Conservation (phyloP, 257 asterid genomes). For the Nemophila menziesii region DNA sequence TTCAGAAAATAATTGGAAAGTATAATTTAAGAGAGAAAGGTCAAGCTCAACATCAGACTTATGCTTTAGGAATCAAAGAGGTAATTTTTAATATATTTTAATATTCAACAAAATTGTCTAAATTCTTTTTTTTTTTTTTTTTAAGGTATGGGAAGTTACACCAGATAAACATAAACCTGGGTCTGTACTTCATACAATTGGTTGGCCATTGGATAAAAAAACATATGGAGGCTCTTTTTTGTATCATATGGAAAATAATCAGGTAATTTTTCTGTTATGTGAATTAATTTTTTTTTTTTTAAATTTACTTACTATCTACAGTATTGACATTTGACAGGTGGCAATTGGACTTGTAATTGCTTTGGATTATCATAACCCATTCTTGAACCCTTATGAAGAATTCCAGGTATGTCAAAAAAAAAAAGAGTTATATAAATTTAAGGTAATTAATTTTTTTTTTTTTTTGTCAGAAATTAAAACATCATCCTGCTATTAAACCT, state of each 20-base stretch:
- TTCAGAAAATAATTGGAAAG: conserved; percentile 62
- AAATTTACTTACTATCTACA: neutral
- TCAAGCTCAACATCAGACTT: conserved; percentile 90
- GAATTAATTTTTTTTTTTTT: neutral
- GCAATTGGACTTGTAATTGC: conserved; percentile 85
- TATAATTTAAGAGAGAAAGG: conserved; percentile 76
- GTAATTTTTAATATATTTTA: conserved; percentile 24
- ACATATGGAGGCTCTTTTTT: conserved; percentile 92
- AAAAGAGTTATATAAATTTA: neutral
- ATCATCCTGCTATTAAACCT: conserved; percentile 74
- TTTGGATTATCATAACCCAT: conserved; percentile 76
- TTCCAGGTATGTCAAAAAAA: too few relatives aligned
- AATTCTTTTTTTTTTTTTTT: conserved; percentile 16
- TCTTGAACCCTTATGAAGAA: conserved; percentile 88
- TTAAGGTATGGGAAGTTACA: conserved; percentile 89
- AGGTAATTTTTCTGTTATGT: conserved; percentile 27
- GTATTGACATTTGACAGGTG: too few relatives aligned
- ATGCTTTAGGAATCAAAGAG: conserved; percentile 97
- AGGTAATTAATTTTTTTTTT: neutral
- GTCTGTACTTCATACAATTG: conserved; percentile 77
- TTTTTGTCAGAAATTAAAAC: conserved; percentile 64
- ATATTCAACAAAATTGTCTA: neutral
- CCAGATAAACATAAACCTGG: conserved; percentile 70
- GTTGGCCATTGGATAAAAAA: conserved; percentile 91
- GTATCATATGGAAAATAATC: conserved; percentile 91